Evolutionary conservation across 106 monocot species (phyloP), one percentile per base, ranked within the genome.

Genomic region (Dendrobium huoshanense): DNA sequence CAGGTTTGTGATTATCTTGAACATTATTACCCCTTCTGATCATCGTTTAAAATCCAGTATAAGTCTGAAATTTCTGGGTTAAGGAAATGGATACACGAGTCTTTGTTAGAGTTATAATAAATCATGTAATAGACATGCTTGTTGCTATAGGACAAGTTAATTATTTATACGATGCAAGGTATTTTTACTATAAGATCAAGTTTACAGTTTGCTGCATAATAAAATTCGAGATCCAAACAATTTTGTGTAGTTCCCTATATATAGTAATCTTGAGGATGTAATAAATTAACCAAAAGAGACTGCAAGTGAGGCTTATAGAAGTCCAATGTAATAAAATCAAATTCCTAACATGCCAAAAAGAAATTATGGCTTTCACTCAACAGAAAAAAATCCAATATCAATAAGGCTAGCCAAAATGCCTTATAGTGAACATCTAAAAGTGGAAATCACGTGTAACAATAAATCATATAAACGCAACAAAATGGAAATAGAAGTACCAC

Each of bases 401-500:
- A 59, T 59, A 20, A 19, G n/a, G 17, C 59, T 16, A 22, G 59
- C 59, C 59, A 20, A 2, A n/a, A 59, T 59, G 3, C 47, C 9
- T 47, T 47, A 47, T 9, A 9, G 47, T 47, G 47, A 10, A 59
- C 59, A 59, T 47, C 59, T 16, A 59, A 20, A 59, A 31, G 0
- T 7, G n/a, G 27, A 25, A 29, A 68, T 68, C 31, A 10, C 6
- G 31, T 27, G 68, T 68, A 31, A 68, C 31, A 24, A 29, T 24
- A 68, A 68, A 29, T 29, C 31, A 47, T 33, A 29, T 25, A 31
- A 25, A 68, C 25, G 68, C 24, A 68, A 68, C 68, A 68, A 16
- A 5, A 18, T 20, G 59, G 59, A 59, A 59, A 59, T 59, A 85
- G 51, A 79, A 72, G 20, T 94, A 97, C 96, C 96, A 84, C 96